Evolutionary conservation across 352 stramenopile species (phyloP).

Genomic region (Achlya hypogyna): DNA sequence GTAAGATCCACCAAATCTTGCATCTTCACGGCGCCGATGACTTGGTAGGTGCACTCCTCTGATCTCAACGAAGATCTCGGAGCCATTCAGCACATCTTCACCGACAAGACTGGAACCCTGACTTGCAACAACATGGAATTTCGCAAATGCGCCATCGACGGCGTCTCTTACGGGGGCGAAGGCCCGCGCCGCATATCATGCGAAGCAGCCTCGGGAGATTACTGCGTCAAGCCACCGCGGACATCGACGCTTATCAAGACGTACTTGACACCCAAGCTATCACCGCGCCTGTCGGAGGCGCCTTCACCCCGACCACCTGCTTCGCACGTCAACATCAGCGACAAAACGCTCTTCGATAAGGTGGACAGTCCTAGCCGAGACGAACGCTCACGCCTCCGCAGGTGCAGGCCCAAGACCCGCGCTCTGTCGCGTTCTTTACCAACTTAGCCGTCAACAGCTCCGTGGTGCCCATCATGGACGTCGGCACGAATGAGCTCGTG

Average conservation of each 20-base stretch:
- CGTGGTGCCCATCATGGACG: slow-evolving; percentile 29
- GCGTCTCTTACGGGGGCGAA: slow-evolving; percentile 45
- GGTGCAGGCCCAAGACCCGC: not conserved
- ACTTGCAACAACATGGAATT: slow-evolving; percentile 93
- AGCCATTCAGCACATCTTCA: slow-evolving; percentile 96
- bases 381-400: too few relatives aligned
- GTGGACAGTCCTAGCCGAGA: too few relatives aligned
- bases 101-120: slow-evolving; percentile 89
- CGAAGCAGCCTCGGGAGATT: too few relatives aligned
- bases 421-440: slow-evolving; percentile 29
- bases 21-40: not conserved
- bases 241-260: too few relatives aligned
- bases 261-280: not conserved
- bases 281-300: not conserved
- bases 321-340: slow-evolving; percentile 16
- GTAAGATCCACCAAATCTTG: slow-evolving; percentile 2
- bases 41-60: slow-evolving; percentile 60
- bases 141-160: slow-evolving; percentile 85
- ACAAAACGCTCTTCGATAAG: slow-evolving; percentile 4
- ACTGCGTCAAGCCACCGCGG: not conserved
- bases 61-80: slow-evolving; percentile 89
- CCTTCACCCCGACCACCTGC: not conserved
- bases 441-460: slow-evolving; percentile 57
- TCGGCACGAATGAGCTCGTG: slow-evolving; percentile 21
- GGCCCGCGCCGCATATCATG: not conserved